Evolutionary conservation across 768 basidiomycete species (phyloP).

Genomic region (Steccherinum ochraceum): DNA sequence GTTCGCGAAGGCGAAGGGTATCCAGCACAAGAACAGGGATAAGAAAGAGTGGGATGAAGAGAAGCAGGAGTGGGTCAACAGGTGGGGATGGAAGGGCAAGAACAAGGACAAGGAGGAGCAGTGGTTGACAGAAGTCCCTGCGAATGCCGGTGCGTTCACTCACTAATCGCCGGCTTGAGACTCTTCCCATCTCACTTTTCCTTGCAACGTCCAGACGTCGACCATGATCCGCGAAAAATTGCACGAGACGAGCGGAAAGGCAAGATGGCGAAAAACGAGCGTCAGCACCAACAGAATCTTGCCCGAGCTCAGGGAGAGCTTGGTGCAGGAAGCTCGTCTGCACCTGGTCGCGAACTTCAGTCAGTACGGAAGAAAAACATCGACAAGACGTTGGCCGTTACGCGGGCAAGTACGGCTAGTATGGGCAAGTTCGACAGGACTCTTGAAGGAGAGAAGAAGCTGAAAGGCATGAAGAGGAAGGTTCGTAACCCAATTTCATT

Average conservation of each 20-base stretch:
- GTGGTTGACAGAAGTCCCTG: slow-evolving; percentile 90
- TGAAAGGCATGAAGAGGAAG: slow-evolving; percentile 88
- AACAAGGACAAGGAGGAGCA: slow-evolving; percentile 82
- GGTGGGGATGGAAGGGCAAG: slow-evolving; percentile 88
- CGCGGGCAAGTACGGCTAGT: slow-evolving; percentile 83
- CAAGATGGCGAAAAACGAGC: slow-evolving; percentile 79
- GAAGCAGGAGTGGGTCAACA: slow-evolving; percentile 83
- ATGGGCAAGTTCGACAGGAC: slow-evolving; percentile 92
- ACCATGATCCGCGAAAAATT: slow-evolving; percentile 71
- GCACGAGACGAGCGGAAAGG: slow-evolving; percentile 78
- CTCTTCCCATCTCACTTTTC: too few relatives aligned
- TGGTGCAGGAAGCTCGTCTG: slow-evolving; percentile 22
- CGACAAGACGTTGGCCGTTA: slow-evolving; percentile 68
- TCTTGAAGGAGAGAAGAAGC: slow-evolving; percentile 88
- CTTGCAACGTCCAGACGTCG: slow-evolving; percentile 74
- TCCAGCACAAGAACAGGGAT: slow-evolving; percentile 71
- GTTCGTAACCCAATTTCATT: slow-evolving; percentile 41
- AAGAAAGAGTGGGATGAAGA: slow-evolving; percentile 93
- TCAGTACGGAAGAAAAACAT: slow-evolving; percentile 63
- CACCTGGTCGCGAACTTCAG: slow-evolving; percentile 1
- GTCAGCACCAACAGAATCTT: slow-evolving; percentile 66
- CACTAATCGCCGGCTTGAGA: too few relatives aligned
- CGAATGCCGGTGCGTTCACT: slow-evolving; percentile 66
- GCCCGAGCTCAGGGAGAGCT: slow-evolving; percentile 42
- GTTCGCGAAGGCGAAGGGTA: slow-evolving; percentile 93